Base-by-base conservation (phyloP, 495 filamentous ascomycete species). In the Aspergillus nidulans region DNA sequence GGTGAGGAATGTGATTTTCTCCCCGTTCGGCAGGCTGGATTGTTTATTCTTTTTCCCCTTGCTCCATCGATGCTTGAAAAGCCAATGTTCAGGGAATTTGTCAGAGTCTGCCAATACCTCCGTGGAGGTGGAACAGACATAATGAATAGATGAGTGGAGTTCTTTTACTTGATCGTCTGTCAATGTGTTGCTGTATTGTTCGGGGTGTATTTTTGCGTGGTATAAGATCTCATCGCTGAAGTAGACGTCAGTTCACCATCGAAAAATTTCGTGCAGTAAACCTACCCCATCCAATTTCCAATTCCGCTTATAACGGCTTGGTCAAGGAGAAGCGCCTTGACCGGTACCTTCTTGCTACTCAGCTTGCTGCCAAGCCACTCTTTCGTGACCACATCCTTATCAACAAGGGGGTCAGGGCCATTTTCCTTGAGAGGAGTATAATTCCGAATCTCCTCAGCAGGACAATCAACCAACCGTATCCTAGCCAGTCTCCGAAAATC, bases 271-370 rank as follows among this genome's bases (percentile, higher is more conserved):
- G 16, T 9, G 26, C 25, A 2, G 15, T 24, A 46, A 41, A 45
- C 79, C 56, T 73, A 85, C 82, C 84, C 91, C 59, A 98, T 91
- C 94, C 92, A 97, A 61, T 97, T 97, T 2, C 94, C 94, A 45
- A 98, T 89, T 5, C 94, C 94, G 61, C 89, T 91, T 48, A 97
- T 85, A 61, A 86, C 88, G n/a, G 81, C 77, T 66, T 98, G 94
- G 63, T 97, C 89, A 12, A 97, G 77, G 19, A 98, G 69, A 46
- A 96, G 74, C 0, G 90, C 86, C 64, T 97, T 97, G 43, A 97
- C 76, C 0, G 92, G 90, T 1, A 96, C 86, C 51, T 82, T 86
- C 52, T 91, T 91, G 34, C 76, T 83, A 39, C 64, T 72, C 67
- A 96, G 67, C 69, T 89, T 91, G 53, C 80, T 65, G 19, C 63